Conservation (phyloP, 768 basidiomycete species). For the Neoboletus magnificus region DNA sequence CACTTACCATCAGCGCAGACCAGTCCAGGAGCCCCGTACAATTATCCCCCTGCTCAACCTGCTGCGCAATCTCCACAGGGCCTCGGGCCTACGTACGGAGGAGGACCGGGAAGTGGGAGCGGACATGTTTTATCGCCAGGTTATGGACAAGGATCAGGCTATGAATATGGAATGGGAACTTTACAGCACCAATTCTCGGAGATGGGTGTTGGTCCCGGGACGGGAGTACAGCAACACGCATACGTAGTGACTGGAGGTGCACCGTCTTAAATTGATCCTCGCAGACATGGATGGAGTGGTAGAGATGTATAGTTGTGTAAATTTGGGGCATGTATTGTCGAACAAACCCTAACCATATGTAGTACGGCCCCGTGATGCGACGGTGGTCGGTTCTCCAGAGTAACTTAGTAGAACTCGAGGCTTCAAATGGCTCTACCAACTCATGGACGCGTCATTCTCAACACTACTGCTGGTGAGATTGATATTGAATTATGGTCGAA, state of each 20-base stretch:
- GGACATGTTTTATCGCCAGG: conserved; percentile 17
- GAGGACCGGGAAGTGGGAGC: conserved; percentile 21
- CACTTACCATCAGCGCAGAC: conserved; percentile 5
- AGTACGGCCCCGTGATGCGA: too few relatives aligned
- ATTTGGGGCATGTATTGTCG: neutral
- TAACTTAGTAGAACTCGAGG: too few relatives aligned
- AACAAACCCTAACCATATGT: conserved; percentile 23
- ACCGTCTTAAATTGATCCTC: conserved; percentile 7
- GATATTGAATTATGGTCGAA: conserved; percentile 94
- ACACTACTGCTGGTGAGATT: conserved; percentile 85
- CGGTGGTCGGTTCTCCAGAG: too few relatives aligned
- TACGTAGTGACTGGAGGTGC: conserved; percentile 20
- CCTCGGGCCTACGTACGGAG: conserved; percentile 12
- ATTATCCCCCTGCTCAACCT: conserved; percentile 15
- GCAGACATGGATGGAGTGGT: neutral
- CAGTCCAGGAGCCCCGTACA: conserved; percentile 11
- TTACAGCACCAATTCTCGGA: conserved; percentile 33
- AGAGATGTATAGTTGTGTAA: neutral
- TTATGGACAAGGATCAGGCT: conserved; percentile 19
- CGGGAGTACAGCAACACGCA: conserved; percentile 21
- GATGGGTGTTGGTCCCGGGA: conserved; percentile 25
- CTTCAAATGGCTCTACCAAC: conserved; percentile 86
- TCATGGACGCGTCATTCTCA: conserved; percentile 79
- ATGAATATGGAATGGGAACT: conserved; percentile 22
- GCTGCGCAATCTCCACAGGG: conserved; percentile 16